phyloP scores from a whole-genome alignment of 169 alveolate species.

The Plasmodium sp. region DNA sequence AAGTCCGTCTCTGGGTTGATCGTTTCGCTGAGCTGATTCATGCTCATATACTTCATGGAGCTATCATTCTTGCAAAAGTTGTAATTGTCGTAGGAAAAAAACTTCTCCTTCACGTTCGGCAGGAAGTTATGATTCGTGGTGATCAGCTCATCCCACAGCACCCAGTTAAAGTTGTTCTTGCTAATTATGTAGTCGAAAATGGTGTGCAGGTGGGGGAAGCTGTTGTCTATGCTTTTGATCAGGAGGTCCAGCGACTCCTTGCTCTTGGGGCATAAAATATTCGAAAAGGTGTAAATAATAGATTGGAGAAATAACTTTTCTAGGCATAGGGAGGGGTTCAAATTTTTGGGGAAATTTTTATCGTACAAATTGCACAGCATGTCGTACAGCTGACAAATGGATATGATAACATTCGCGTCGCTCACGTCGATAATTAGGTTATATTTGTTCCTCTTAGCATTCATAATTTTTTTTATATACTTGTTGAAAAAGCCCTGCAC shows the following conservation, averaged over 20 bases:
- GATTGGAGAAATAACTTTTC: constrained; percentile 74
- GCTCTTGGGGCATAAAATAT: constrained; percentile 65
- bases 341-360: constrained; percentile 63
- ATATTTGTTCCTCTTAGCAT: constrained; percentile 51
- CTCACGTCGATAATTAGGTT: constrained; percentile 69
- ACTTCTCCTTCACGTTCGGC: constrained; percentile 58
- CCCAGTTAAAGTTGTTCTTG: constrained; percentile 74
- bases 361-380: constrained; percentile 72
- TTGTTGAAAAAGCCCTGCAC: constrained; percentile 73
- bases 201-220: constrained; percentile 62
- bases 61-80: constrained; percentile 44
- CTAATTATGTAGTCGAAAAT: constrained; percentile 69
- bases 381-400: constrained; percentile 70
- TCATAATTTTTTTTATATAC: constrained; percentile 71
- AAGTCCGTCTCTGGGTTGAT: constrained; percentile 41
- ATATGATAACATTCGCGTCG: constrained; percentile 66
- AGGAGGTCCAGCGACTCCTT: constrained; percentile 32
- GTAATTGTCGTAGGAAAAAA: constrained; percentile 56
- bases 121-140: constrained; percentile 68
- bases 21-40: constrained; percentile 28
- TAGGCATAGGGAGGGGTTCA: constrained; percentile 65
- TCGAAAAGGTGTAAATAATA: constrained; percentile 54
- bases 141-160: constrained; percentile 73
- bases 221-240: constrained; percentile 57
- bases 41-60: constrained; percentile 43